Evolutionary conservation across 306 rosid species (phyloP).

Genomic region (Inga oerstediana): DNA sequence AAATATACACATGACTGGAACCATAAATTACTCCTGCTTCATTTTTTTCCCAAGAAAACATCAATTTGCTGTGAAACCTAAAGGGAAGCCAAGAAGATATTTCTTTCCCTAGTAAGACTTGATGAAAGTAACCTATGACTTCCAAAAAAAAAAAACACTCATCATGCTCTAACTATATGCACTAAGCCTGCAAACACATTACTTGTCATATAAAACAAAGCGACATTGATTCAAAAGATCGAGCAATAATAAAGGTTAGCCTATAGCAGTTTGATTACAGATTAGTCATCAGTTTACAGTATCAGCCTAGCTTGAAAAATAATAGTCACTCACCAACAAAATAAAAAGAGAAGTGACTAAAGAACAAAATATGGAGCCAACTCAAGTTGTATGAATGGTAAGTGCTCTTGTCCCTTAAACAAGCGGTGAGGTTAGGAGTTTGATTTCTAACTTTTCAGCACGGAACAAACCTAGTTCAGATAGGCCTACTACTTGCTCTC

Average conservation of each 20-base stretch:
- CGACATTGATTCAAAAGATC: not conserved
- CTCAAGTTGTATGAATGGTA: not conserved
- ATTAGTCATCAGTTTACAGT: constrained; percentile 11
- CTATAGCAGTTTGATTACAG: constrained; percentile 18
- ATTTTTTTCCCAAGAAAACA: not conserved
- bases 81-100: not conserved
- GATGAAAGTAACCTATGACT: not conserved
- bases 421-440: not conserved
- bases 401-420: not conserved
- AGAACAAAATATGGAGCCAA: not conserved
- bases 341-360: not conserved
- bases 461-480: not conserved
- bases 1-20: not conserved
- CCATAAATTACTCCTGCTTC: not conserved
- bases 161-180: not conserved
- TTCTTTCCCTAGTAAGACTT: not conserved
- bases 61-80: not conserved
- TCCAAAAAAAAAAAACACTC: not conserved
- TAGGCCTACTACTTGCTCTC: not conserved
- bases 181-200: not conserved
- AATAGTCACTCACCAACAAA: not conserved
- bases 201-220: not conserved
- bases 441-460: not conserved
- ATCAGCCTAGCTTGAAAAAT: not conserved
- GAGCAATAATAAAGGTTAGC: not conserved